Percentiles rank a stretch among this genome's conserved stretches.
phyloP scores from a whole-genome alignment of 2,329 filamentous ascomycete genomes.

The Dothistroma septosporum region DNA sequence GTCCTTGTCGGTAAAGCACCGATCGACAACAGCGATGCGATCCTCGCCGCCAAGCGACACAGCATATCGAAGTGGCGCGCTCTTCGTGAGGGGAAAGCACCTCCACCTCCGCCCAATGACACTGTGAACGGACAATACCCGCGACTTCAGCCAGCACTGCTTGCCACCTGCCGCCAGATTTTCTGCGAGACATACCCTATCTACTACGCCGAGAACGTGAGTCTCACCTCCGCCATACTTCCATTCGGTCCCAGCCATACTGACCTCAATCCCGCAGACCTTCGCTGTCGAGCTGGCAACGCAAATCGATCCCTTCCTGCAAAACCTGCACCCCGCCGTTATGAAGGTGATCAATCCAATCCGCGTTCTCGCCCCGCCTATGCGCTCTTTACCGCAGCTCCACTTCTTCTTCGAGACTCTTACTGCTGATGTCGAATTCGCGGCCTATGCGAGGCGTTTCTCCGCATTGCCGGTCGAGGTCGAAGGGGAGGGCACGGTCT shows the following conservation, averaged over 20 bases:
- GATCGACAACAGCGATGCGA: neutral
- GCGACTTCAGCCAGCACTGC: conserved; percentile 2
- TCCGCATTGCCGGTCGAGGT: neutral
- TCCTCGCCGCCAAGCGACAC: neutral
- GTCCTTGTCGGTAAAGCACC: neutral
- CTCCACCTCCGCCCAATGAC: neutral
- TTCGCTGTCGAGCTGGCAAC: neutral
- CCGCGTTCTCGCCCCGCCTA: neutral
- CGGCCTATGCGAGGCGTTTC: neutral
- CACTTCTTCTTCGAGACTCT: neutral
- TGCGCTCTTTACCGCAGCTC: neutral
- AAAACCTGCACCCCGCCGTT: neutral
- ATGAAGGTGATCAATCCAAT: neutral
- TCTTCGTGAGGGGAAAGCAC: neutral
- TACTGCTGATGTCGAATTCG: neutral
- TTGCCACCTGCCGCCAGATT: conserved; percentile 1
- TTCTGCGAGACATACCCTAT: neutral
- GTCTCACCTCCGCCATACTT: neutral
- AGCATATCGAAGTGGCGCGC: neutral
- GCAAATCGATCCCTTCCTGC: neutral
- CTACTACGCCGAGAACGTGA: conserved; percentile 7
- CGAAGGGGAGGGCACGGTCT: neutral
- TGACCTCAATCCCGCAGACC: neutral
- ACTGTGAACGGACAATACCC: neutral
- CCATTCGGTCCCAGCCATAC: neutral